A percentile compares a stretch with the other conserved stretches of the same genome.
phyloP scores from a whole-genome alignment of 2,329 filamentous ascomycete genomes.

The Myriosclerotinia curreyana region DNA sequence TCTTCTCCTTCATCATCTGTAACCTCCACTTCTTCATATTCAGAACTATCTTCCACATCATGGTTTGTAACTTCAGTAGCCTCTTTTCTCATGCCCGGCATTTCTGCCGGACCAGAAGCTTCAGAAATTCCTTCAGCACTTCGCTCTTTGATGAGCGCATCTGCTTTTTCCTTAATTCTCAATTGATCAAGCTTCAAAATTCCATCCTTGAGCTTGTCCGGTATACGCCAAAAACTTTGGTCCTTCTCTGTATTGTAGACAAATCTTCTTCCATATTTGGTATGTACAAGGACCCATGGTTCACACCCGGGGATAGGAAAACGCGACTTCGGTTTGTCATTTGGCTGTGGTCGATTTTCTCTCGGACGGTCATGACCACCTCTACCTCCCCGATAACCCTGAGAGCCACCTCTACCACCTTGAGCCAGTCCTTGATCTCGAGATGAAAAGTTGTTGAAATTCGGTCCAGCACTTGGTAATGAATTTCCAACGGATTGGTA shows the following conservation, averaged over 20 bases:
- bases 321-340: conserved; percentile 79
- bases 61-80: conserved; percentile 35
- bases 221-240: conserved; percentile 93
- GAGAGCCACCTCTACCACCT: conserved; percentile 43
- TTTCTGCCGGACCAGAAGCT: conserved; percentile 33
- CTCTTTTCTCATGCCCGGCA: conserved; percentile 26
- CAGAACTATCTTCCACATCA: conserved; percentile 57
- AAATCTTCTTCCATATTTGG: conserved; percentile 84
- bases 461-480: conserved; percentile 40
- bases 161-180: conserved; percentile 59
- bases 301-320: conserved; percentile 74
- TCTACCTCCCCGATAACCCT: conserved; percentile 48
- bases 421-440: conserved; percentile 27
- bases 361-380: conserved; percentile 52
- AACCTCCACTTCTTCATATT: conserved; percentile 58
- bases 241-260: conserved; percentile 85
- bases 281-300: conserved; percentile 91
- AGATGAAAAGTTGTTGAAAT: conserved; percentile 35
- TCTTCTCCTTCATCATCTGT: conserved; percentile 51
- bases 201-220: conserved; percentile 77
- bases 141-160: conserved; percentile 33
- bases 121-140: conserved; percentile 32
- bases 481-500: conserved; percentile 44
- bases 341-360: conserved; percentile 55
- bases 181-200: conserved; percentile 72